phyloP scores from a whole-genome alignment of 306 rosid genomes.

The Corylus americana region DNA sequence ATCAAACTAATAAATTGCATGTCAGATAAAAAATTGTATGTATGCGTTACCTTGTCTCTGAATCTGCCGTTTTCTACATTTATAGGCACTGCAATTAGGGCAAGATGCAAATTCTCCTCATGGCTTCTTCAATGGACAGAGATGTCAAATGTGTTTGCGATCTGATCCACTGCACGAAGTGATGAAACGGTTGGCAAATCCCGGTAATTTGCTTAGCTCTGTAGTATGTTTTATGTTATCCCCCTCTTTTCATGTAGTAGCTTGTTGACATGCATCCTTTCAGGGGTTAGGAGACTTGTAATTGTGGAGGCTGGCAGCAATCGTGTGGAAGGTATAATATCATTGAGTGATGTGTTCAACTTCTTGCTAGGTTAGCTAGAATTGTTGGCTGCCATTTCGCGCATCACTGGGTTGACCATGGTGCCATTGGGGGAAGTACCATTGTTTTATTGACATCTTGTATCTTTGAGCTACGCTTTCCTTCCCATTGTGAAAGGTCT shows the following conservation, averaged over 20 bases:
- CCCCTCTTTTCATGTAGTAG: background rate
- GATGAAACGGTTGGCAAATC: constrained; percentile 73
- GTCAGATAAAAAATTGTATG: no score
- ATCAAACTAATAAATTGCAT: background rate
- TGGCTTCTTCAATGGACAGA: constrained; percentile 52
- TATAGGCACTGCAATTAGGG: constrained; percentile 69
- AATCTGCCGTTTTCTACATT: constrained; percentile 10
- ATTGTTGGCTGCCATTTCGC: constrained; percentile 18
- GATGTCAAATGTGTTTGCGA: constrained; percentile 84
- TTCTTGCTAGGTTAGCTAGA: constrained; percentile 65
- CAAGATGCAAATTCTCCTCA: constrained; percentile 61
- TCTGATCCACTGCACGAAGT: constrained; percentile 79
- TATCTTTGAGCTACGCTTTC: constrained; percentile 35
- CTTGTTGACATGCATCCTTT: constrained; percentile 18
- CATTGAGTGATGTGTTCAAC: constrained; percentile 74
- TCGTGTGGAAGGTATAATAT: constrained; percentile 86
- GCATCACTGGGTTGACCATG: constrained; percentile 16
- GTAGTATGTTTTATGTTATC: background rate
- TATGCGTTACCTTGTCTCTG: background rate
- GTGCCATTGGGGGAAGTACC: constrained; percentile 29
- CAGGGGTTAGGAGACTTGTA: constrained; percentile 87
- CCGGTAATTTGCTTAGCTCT: constrained; percentile 48
- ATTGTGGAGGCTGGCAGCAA: constrained; percentile 90
- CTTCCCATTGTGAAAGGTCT: constrained; percentile 30
- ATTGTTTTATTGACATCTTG: constrained; percentile 24